These are phyloP conservation scores for Chlamydomonas schloesseri DNA, from an alignment of 139 green algal species.

Conservation along the genomic window DNA sequence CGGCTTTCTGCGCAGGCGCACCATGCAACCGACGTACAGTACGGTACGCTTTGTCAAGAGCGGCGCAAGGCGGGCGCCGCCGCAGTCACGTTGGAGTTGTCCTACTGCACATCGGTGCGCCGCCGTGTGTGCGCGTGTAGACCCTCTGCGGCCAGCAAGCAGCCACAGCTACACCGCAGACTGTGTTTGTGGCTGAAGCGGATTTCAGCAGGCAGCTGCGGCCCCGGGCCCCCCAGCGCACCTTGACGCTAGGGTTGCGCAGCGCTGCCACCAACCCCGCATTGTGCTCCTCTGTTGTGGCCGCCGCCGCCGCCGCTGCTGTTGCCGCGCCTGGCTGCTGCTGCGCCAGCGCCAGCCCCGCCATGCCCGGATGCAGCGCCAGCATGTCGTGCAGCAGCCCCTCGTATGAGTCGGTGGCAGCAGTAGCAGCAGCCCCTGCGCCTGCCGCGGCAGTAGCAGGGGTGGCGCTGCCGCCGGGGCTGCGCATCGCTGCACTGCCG, in stretches of 20 bases:
- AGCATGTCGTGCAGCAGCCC: slow-evolving; percentile 39
- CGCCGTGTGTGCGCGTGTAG: too few species aligned
- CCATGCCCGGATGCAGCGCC: slow-evolving; percentile 30
- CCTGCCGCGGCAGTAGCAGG: background rate
- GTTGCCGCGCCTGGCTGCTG: background rate
- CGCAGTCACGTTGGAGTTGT: too few species aligned
- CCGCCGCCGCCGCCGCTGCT: background rate
- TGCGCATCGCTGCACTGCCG: background rate
- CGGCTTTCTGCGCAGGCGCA: background rate
- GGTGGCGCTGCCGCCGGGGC: background rate
- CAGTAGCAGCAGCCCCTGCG: background rate
- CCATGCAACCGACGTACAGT: too few species aligned
- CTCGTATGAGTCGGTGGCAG: slow-evolving; percentile 15
- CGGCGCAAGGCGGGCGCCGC: too few species aligned
- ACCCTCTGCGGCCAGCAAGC: too few species aligned
- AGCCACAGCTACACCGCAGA: too few species aligned
- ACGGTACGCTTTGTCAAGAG: too few species aligned
- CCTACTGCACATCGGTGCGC: too few species aligned
- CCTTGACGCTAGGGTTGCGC: slow-evolving; percentile 6
- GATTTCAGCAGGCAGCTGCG: too few species aligned
- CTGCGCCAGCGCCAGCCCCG: background rate
- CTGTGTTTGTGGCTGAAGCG: too few species aligned
- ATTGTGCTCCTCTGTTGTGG: slow-evolving; percentile 41
- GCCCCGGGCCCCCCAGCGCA: background rate
- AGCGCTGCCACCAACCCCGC: slow-evolving; percentile 19